Conservation (phyloP, 768 basidiomycete species). For the Rhodotorula kratochvilovae region DNA sequence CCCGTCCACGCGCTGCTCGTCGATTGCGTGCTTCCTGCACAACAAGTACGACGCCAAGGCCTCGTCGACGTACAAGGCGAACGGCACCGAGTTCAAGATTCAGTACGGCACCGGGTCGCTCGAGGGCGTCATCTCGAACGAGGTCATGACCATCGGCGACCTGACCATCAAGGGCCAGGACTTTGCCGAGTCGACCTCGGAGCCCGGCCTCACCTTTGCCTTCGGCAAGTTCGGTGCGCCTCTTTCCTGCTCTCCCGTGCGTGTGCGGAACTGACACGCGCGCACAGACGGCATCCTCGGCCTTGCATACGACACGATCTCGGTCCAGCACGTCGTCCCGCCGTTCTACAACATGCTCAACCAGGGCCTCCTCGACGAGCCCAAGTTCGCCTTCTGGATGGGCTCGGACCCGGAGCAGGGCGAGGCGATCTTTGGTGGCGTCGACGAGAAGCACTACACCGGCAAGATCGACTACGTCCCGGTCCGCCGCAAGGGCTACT, state of each 20-base stretch:
- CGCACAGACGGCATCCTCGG: conserved; percentile 82
- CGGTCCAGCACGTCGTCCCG: conserved; percentile 85
- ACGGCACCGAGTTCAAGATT: conserved; percentile 83
- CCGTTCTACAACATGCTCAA: conserved; percentile 92
- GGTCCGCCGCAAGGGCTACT: conserved; percentile 79
- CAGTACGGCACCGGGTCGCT: conserved; percentile 94
- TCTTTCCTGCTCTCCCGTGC: background rate
- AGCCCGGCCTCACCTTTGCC: conserved; percentile 94
- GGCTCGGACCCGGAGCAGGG: conserved; percentile 61
- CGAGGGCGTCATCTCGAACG: conserved; percentile 90
- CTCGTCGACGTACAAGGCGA: conserved; percentile 82
- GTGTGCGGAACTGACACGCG: conserved; percentile 53
- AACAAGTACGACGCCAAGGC: conserved; percentile 72
- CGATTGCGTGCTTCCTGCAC: conserved; percentile 91
- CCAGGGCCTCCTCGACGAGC: conserved; percentile 70
- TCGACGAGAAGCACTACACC: conserved; percentile 68
- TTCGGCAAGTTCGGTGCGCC: conserved; percentile 63
- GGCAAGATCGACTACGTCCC: conserved; percentile 84
- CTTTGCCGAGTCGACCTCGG: conserved; percentile 92
- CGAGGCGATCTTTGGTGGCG: conserved; percentile 84
- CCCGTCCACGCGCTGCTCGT: conserved; percentile 63
- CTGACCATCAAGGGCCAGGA: conserved; percentile 67
- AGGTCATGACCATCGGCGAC: conserved; percentile 75
- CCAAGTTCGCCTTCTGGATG: conserved; percentile 90
- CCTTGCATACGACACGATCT: conserved; percentile 89